Conservation (phyloP, 257 asterid genomes). For the Capsicum pubescens region DNA sequence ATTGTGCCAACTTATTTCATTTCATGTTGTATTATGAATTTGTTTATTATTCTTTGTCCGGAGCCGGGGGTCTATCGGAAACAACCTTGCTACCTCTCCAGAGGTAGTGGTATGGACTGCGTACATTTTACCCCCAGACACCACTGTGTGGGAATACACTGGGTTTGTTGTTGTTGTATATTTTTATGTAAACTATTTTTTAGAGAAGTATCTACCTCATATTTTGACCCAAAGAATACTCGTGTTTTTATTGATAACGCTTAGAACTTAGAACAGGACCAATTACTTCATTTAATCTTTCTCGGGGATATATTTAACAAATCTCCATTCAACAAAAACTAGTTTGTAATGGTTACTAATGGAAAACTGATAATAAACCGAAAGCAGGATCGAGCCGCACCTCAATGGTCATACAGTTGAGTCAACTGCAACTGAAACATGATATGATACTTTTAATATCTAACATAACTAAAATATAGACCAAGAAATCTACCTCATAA, state of each 20-base stretch:
- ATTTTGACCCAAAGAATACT: neutral
- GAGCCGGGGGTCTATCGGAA: too few species aligned
- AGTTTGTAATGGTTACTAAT: neutral
- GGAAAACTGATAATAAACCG: neutral
- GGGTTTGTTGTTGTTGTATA: too few species aligned
- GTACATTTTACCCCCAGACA: too few species aligned
- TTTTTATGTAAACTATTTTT: neutral
- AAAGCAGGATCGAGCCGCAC: neutral
- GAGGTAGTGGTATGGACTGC: too few species aligned
- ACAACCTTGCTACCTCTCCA: too few species aligned
- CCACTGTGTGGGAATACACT: too few species aligned
- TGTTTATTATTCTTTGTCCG: too few species aligned
- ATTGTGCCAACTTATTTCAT: too few species aligned
- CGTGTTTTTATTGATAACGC: neutral
- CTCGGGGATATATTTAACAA: neutral
- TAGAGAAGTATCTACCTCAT: neutral
- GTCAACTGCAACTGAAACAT: constrained; percentile 15
- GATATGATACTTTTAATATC: neutral
- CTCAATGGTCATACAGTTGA: neutral
- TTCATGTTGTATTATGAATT: too few species aligned
- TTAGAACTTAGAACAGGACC: neutral
- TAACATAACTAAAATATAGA: neutral
- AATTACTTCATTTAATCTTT: neutral
- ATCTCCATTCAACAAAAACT: neutral
- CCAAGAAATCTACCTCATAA: neutral